These are phyloP conservation scores for Linderina pennispora DNA, from an alignment of 192 early-diverging fungal genomes.

Conservation along the genomic window DNA sequence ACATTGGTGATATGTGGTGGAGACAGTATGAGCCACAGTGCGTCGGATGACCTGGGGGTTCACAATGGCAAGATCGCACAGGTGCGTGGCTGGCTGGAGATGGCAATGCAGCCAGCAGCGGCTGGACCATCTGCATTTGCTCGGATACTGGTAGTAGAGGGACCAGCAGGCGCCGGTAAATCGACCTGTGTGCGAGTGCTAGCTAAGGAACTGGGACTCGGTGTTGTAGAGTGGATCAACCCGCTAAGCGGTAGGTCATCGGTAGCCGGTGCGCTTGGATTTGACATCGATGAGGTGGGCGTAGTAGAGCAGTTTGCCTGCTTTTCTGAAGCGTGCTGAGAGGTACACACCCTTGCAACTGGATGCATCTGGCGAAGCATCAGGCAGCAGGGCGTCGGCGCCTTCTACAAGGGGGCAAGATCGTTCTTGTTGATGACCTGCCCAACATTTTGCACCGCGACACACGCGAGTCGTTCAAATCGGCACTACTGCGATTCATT, in stretches of 20 bases:
- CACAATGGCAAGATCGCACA: slow-evolving; percentile 46
- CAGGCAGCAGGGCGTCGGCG: too few relatives aligned
- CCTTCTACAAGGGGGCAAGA: slow-evolving; percentile 21
- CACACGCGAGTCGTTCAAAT: slow-evolving; percentile 48
- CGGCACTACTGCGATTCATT: slow-evolving; percentile 41
- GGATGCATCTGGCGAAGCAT: background rate
- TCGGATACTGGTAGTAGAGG: slow-evolving; percentile 54
- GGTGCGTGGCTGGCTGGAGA: slow-evolving; percentile 52
- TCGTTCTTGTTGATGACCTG: slow-evolving; percentile 57
- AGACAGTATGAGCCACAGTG: slow-evolving; percentile 27
- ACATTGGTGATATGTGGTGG: slow-evolving; percentile 34
- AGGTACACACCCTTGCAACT: slow-evolving; percentile 37
- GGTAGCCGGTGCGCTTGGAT: slow-evolving; percentile 1
- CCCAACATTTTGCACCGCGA: slow-evolving; percentile 48
- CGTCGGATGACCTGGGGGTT: slow-evolving; percentile 44
- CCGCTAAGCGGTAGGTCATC: slow-evolving; percentile 12
- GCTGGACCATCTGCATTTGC: slow-evolving; percentile 2
- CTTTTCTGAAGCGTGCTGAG: slow-evolving; percentile 50
- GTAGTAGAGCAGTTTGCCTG: slow-evolving; percentile 49
- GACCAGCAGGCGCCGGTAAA: slow-evolving; percentile 62
- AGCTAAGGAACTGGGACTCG: slow-evolving; percentile 46
- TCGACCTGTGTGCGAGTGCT: slow-evolving; percentile 54
- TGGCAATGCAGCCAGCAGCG: slow-evolving; percentile 1
- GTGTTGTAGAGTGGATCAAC: slow-evolving; percentile 61
- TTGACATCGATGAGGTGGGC: slow-evolving; percentile 21